Evolutionary conservation across 192 early-diverging fungal species (phyloP).

Genomic region (Martensiomyces pterosporus): DNA sequence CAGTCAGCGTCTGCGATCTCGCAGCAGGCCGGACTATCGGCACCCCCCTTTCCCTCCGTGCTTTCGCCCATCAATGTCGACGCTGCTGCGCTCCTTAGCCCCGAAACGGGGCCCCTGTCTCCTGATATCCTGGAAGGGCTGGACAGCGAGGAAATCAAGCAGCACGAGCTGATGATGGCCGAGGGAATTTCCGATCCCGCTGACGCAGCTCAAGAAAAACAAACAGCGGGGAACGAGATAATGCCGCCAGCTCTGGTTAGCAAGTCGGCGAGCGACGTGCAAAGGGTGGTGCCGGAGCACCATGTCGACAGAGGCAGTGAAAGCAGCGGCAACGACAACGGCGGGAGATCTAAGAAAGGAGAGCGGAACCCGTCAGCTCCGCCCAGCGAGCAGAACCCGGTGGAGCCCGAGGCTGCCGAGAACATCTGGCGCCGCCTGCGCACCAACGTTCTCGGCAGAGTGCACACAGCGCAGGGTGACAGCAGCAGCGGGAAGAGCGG

Average conservation of each 20-base stretch:
- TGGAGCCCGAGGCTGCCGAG: constrained; percentile 15
- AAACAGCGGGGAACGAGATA: no score
- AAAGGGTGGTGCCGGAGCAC: no score
- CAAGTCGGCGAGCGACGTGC: no score
- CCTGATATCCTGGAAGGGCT: constrained; percentile 22
- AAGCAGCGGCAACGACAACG: not conserved
- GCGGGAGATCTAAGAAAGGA: no score
- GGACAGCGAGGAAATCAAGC: constrained; percentile 37
- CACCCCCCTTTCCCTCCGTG: not conserved
- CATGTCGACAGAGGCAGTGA: not conserved
- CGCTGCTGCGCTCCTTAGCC: no score
- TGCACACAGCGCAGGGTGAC: constrained; percentile 6
- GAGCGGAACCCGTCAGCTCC: constrained; percentile 11
- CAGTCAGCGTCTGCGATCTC: not conserved
- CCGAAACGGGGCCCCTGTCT: constrained; percentile 1
- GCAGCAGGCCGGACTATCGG: not conserved
- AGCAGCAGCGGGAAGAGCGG: not conserved
- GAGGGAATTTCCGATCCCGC: constrained; percentile 13
- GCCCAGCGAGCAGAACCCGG: constrained; percentile 1
- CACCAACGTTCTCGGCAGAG: constrained; percentile 39
- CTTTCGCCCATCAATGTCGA: no score
- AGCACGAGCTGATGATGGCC: constrained; percentile 45
- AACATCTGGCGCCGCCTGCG: constrained; percentile 44
- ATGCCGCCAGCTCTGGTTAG: no score
- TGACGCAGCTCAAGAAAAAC: not conserved